Base-by-base conservation (phyloP, 1,284 basidiomycete genomes). In the Singerocomus rubriflavus region DNA sequence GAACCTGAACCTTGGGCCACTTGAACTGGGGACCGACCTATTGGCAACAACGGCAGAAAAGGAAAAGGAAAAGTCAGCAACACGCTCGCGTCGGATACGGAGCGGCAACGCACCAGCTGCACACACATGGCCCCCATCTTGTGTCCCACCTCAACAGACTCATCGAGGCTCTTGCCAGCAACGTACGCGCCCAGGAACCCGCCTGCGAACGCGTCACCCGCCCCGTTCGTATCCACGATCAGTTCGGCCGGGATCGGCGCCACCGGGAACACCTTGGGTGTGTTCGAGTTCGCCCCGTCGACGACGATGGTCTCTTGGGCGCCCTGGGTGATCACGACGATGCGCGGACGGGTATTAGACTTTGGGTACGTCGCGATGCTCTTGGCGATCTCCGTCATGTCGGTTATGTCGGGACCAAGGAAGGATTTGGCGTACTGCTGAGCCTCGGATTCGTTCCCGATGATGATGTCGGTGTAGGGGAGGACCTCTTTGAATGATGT, bases 181-280 rank as follows among this genome's bases (percentile, higher is more conserved):
- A 93, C 85, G 46, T 85, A 79, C 1, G 89, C 95, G 45, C 91
- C 97, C 44, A 98, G 70, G 77, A 98, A 95, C 43, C 93, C 97
- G 56, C 97, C 97, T n/a, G 94, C 93, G 62, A 99, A 99, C 46
- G 93, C 94, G 70, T 99, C 97, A 46, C 97, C 97, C n/a, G 97
- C 97, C 47, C 93, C 97, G 73, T 99, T 99, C 51, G 97, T 99
- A 72, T 99, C 97, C 52, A 98, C 86, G 62, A 99, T 96, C 69
- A 88, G 68, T 51, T 79, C 80, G 57, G 78, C 76, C 46, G 71
- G 64, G 55, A 98, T 76, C 44, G 81, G 75, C 51, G 76, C 69
- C 43, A 96, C 91, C 31, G 76, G 62, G 73, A 77, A 88, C 12
- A 76, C 70, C 77, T 79, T 79, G 12, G 77, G 72, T 37, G 63